Evolutionary conservation across 2,329 filamentous ascomycete genomes (phyloP), one percentile per base, ranked within the genome.

Genomic region (Claviceps paspali): DNA sequence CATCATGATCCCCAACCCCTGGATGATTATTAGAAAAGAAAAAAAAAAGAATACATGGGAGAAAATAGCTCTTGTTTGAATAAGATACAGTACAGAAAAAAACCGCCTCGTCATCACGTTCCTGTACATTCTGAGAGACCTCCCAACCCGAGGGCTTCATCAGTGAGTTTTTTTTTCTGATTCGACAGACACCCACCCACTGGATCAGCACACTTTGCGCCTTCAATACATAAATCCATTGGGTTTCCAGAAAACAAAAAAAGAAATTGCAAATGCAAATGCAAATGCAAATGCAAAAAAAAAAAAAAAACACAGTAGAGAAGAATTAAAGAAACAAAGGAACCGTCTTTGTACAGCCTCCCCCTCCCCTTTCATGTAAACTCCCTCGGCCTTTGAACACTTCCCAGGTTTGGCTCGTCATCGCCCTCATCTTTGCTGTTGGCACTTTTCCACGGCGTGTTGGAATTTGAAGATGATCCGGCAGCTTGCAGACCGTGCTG

Each of bases 321-420:
- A 9, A 29, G 8, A 15, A 17, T 4, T 14, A 17, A 17, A 29
- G 10, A 2, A 7, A 3, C 2, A 3, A 17, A 5, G n/a, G 34
- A 15, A 24, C 5, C 14, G 1, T 5, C 27, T 21, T 12, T 8
- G 4, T 4, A 19, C 18, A 6, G 3, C 17, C 12, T 21, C 19
- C n/a, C n/a, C 15, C 26, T 19, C 19, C 5, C 28, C 15, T 18
- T 19, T 35, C 38, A 57, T 23, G 48, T 48, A 39, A 58, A 55
- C 40, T 59, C 56, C 33, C 54, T 48, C 6, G 54, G 56, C 27
- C 48, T 48, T 35, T 56, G 53, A 31, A 47, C 46, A 30, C 44
- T 47, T 5, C 52, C 50, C n/a, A 57, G 35, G 14, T 54, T 45
- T 19, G 55, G 41, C 35, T 55, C 52, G 5, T 51, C 46, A 10